A percentile compares a stretch with the other conserved stretches of the same genome.
Conservation (phyloP, 108 stramenopile genomes). For the Hondaea fermentalgiana region DNA sequence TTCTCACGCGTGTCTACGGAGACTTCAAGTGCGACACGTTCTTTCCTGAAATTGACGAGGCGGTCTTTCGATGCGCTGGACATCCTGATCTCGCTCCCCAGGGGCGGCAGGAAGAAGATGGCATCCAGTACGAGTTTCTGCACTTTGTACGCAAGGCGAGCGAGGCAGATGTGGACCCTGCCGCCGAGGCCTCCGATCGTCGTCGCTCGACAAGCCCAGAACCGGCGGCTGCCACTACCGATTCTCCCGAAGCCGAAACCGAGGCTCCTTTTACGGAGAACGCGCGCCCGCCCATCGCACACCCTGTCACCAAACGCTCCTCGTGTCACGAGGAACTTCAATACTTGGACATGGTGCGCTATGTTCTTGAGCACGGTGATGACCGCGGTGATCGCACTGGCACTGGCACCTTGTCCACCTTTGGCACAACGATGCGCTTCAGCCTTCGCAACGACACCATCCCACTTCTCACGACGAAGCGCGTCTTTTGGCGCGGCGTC, state of each 20-base stretch:
- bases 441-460: conserved; percentile 71
- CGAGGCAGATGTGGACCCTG: conserved; percentile 21
- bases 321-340: conserved; percentile 71
- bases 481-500: conserved; percentile 97
- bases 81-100: not conserved
- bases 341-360: conserved; percentile 80
- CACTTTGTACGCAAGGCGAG: not conserved
- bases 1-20: conserved; percentile 35
- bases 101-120: conserved; percentile 23
- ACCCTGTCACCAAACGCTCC: not conserved
- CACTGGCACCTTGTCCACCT: conserved; percentile 92
- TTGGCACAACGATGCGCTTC: conserved; percentile 97
- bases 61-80: conserved; percentile 18
- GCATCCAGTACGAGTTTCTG: conserved; percentile 36
- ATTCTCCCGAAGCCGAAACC: not conserved
- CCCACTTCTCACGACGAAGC: conserved; percentile 95
- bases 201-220: not conserved
- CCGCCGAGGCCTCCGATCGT: not conserved
- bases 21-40: conserved; percentile 34
- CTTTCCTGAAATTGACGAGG: conserved; percentile 30
- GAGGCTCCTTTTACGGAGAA: not conserved
- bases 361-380: conserved; percentile 82
- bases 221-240: not conserved
- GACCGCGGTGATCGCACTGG: conserved; percentile 93
- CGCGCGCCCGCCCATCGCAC: not conserved